A percentile compares a stretch with the other conserved stretches of the same genome.
Conservation (phyloP, 176 grass and related monocot genomes). For the Lolium perenne region DNA sequence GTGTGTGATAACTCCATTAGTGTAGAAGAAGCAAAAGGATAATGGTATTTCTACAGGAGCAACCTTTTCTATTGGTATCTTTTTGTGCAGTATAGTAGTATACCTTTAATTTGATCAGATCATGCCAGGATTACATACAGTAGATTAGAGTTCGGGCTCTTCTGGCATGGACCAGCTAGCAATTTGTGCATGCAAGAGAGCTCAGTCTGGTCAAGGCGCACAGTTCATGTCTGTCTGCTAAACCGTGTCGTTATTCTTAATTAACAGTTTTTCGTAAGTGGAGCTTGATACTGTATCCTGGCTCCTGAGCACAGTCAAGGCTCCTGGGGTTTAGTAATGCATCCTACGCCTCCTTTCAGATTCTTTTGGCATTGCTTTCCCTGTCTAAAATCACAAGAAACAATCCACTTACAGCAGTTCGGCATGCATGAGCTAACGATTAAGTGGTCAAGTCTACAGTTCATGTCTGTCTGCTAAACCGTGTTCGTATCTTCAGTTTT, state of each 20-base stretch:
- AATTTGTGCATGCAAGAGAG: conserved; percentile 22
- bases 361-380: too few relatives aligned
- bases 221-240: conserved; percentile 51
- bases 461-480: conserved; percentile 53
- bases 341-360: too few relatives aligned
- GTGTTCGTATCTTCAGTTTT: not conserved
- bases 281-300: conserved; percentile 17
- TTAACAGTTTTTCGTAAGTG: not conserved
- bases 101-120: not conserved
- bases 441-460: conserved; percentile 52
- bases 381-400: too few relatives aligned
- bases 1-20: not conserved
- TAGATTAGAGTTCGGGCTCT: not conserved
- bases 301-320: not conserved
- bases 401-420: not conserved
- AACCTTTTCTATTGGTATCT: not conserved
- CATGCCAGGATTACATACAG: not conserved
- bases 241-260: conserved; percentile 35
- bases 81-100: not conserved
- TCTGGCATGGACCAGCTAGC: not conserved
- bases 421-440: not conserved
- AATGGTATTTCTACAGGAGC: not conserved
- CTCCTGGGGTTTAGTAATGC: too few relatives aligned
- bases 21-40: not conserved
- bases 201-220: conserved; percentile 39